A percentile compares a stretch with the other conserved stretches of the same genome.
Conservation (phyloP, 169 alveolate genomes). For the Plasmodium knowlesi region DNA sequence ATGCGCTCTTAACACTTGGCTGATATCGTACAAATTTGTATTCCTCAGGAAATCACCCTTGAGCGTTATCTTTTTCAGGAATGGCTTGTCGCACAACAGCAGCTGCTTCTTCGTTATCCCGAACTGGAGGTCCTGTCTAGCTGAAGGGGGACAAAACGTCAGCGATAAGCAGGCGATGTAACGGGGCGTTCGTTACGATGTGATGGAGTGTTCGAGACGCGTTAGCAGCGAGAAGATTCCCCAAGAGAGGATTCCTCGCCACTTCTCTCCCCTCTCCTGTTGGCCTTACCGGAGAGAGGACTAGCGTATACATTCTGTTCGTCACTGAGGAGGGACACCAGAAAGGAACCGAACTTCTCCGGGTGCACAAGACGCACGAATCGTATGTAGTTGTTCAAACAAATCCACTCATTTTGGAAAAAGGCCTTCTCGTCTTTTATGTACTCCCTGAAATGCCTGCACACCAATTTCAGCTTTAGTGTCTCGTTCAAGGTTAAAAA, state of each 20-base stretch:
- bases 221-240: background rate
- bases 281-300: conserved; percentile 26
- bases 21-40: conserved; percentile 21
- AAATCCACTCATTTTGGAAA: background rate
- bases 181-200: background rate
- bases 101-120: conserved; percentile 40
- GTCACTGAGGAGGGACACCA: conserved; percentile 34
- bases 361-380: conserved; percentile 45
- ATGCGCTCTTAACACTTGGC: conserved; percentile 14
- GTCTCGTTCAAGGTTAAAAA: conserved; percentile 42
- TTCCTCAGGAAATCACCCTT: conserved; percentile 56
- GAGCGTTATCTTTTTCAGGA: conserved; percentile 25
- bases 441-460: conserved; percentile 22
- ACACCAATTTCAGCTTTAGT: conserved; percentile 25
- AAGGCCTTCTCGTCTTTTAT: conserved; percentile 51
- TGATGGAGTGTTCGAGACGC: background rate
- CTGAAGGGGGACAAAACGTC: background rate
- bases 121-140: background rate
- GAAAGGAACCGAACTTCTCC: conserved; percentile 5
- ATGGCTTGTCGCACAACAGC: conserved; percentile 7
- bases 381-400: conserved; percentile 27
- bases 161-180: background rate
- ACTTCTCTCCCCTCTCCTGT: background rate
- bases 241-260: background rate
- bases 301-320: conserved; percentile 13